These are phyloP conservation scores for Ilex asprella DNA, from an alignment of 257 asterid genomes.

Conservation along the genomic window DNA sequence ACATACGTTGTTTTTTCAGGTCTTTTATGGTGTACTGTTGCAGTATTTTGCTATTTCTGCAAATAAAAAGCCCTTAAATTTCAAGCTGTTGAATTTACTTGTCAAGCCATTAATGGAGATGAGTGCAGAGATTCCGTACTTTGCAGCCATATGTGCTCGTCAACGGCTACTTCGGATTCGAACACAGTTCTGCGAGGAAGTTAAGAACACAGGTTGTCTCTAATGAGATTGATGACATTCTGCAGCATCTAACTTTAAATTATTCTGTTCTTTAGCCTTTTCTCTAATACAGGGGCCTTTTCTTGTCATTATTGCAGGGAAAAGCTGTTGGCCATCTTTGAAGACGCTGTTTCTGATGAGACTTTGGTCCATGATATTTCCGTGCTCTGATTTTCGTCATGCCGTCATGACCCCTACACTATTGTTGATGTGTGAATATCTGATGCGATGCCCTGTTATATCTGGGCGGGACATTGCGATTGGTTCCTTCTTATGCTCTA, in stretches of 20 bases:
- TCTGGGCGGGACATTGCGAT: slow-evolving; percentile 69
- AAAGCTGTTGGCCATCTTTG: slow-evolving; percentile 85
- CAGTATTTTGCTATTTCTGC: slow-evolving; percentile 91
- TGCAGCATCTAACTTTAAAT: background rate
- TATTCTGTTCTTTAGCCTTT: background rate
- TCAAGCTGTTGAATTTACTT: slow-evolving; percentile 61
- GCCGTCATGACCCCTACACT: slow-evolving; percentile 84
- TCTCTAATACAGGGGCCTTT: background rate
- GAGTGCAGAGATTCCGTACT: slow-evolving; percentile 90
- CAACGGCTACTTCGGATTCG: slow-evolving; percentile 64
- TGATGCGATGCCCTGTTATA: slow-evolving; percentile 65
- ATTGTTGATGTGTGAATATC: slow-evolving; percentile 78
- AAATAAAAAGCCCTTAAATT: slow-evolving; percentile 59
- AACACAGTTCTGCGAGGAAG: slow-evolving; percentile 54
- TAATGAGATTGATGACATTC: slow-evolving; percentile 1
- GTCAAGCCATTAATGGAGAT: slow-evolving; percentile 89
- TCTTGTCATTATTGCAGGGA: slow-evolving; percentile 32
- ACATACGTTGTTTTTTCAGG: slow-evolving; percentile 31
- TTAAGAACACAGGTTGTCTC: slow-evolving; percentile 57
- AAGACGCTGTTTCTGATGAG: slow-evolving; percentile 77
- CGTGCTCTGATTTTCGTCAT: slow-evolving; percentile 96
- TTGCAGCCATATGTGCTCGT: slow-evolving; percentile 98
- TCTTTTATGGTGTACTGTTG: slow-evolving; percentile 78
- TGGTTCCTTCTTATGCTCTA: slow-evolving; percentile 89
- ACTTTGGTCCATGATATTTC: slow-evolving; percentile 91